Evolutionary conservation across 176 grass and related monocot species (phyloP).

Genomic region (Cymbopogon citratus): DNA sequence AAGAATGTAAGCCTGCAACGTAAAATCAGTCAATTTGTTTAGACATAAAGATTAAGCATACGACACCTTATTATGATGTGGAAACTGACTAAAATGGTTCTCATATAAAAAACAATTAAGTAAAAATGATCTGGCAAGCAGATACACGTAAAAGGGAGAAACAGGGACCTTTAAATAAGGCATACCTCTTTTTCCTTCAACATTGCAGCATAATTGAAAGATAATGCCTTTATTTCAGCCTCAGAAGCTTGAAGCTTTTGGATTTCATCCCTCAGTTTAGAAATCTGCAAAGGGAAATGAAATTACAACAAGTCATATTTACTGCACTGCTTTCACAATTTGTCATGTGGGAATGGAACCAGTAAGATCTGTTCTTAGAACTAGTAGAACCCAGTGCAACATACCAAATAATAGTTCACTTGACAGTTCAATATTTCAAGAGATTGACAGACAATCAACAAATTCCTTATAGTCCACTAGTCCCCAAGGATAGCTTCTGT

Average conservation of each 20-base stretch:
- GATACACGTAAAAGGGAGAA: not conserved
- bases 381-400: not conserved
- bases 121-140: not conserved
- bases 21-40: not conserved
- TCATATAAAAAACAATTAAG: not conserved
- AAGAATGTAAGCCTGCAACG: not conserved
- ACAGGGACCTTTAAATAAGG: not conserved
- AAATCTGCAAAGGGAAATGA: conserved; percentile 42
- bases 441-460: not conserved
- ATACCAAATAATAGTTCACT: not conserved
- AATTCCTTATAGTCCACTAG: not conserved
- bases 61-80: not conserved
- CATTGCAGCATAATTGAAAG: conserved; percentile 91
- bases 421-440: not conserved
- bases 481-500: not conserved
- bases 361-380: not conserved
- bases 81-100: conserved; percentile 6
- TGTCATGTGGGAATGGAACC: not conserved
- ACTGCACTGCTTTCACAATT: not conserved
- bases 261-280: conserved; percentile 77
- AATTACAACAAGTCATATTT: not conserved
- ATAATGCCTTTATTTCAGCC: conserved; percentile 86
- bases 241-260: conserved; percentile 85
- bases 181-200: conserved; percentile 95
- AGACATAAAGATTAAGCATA: not conserved